These are phyloP conservation scores for Trichosanthes cucumerina DNA, from an alignment of 306 rosid genomes.

Conservation along the genomic window DNA sequence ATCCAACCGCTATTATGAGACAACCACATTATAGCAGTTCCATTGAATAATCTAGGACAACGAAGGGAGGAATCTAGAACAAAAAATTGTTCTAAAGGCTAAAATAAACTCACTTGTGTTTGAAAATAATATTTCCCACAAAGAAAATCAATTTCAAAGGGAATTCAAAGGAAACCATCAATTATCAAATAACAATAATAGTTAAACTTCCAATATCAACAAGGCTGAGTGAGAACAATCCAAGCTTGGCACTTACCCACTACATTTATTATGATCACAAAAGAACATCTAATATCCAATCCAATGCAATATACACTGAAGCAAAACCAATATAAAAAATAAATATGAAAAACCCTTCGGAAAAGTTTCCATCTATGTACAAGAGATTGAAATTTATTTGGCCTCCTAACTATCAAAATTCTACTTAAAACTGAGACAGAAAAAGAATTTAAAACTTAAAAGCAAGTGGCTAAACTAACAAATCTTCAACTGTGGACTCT, in stretches of 20 bases:
- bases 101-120: too few species aligned
- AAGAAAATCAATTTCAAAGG: too few species aligned
- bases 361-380: conserved; percentile 1
- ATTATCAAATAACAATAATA: too few species aligned
- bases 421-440: background rate
- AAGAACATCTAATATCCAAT: background rate
- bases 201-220: too few species aligned
- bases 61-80: too few species aligned
- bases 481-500: background rate
- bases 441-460: background rate
- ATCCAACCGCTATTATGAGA: too few species aligned
- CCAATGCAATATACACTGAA: background rate
- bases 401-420: background rate
- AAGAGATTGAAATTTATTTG: background rate
- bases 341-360: background rate
- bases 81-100: too few species aligned
- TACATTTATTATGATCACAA: background rate
- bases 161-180: too few species aligned
- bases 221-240: background rate
- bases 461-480: background rate
- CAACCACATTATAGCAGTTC: too few species aligned
- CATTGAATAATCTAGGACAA: too few species aligned
- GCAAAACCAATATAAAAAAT: background rate
- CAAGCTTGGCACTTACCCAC: background rate
- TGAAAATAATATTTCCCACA: too few species aligned